Evolutionary conservation across 305 asterid species (phyloP), one percentile per base, ranked within the genome.

Genomic region (Solanum hybrid): DNA sequence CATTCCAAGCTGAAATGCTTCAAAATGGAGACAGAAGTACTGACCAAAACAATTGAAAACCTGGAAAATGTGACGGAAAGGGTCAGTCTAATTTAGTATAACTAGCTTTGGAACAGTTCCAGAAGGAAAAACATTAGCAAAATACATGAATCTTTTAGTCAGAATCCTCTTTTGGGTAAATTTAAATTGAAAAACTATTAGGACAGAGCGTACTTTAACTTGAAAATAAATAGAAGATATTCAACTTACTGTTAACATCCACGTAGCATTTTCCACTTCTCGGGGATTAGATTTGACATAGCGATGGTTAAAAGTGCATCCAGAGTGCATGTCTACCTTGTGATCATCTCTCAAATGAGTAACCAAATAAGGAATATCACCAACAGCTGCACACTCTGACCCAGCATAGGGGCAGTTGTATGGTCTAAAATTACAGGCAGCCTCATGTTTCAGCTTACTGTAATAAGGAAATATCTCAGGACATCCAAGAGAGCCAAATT

Each of bases 221-320:
- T 73, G 31, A 8, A 33, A 61, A 16, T 5, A 35, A 78, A 89
- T 33, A 88, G 85, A 89, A 80, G 20, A 24, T 33, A 87, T 75
- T 81, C 78, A 87, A 94, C 99, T 94, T 89, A 97, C 99, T 74
- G 99, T 97, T 91, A 97, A 94, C 98, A 97, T 97, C 98, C 99
- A 96, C 3, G 99, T 97, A 81, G 98, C 99, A 37, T 97, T 97
- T 92, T 97, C 99, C 35, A 96, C 98, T 90, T 97, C 99, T 73
- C 97, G 95, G 28, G 98, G 98, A 93, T 96, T 97, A 40, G 99
- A 95, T 89, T 97, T 97, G 84, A 97, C 98, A 88, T 96, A 97
- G 46, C 97, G 98, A 92, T 97, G 99, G 93, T 96, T 97, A 92
- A 97, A 97, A 20, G 99, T 97, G 95, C 96, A 96, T 67, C 99